Evolutionary conservation across 1,284 basidiomycete species (phyloP).

Genomic region (Naganishia cerealis): DNA sequence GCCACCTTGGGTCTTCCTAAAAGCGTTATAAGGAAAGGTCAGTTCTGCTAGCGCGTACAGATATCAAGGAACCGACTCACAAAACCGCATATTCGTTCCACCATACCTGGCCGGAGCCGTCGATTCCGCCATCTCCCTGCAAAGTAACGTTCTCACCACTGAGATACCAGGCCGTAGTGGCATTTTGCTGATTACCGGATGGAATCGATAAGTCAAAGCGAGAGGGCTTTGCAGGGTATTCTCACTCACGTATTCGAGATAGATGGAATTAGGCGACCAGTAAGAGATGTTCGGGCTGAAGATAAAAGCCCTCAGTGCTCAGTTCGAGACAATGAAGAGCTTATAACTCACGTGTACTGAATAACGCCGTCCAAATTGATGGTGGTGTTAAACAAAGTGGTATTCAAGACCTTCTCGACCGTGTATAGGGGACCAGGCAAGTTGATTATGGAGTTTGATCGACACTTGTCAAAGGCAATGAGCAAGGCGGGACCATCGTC

Average conservation of each 20-base stretch:
- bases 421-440: slow-evolving; percentile 43
- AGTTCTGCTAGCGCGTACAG: slow-evolving; percentile 35
- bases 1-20: slow-evolving; percentile 15
- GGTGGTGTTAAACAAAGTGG: slow-evolving; percentile 54
- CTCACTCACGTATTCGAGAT: slow-evolving; percentile 58
- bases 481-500: slow-evolving; percentile 41
- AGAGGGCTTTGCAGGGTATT: background rate
- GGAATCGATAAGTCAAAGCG: background rate
- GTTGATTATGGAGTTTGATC: slow-evolving; percentile 38
- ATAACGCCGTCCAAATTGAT: slow-evolving; percentile 54
- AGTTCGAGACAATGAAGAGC: background rate
- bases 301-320: slow-evolving; percentile 49
- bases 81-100: slow-evolving; percentile 39
- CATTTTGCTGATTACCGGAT: slow-evolving; percentile 36
- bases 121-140: slow-evolving; percentile 51
- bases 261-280: slow-evolving; percentile 54
- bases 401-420: slow-evolving; percentile 56
- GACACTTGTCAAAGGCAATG: slow-evolving; percentile 41
- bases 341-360: slow-evolving; percentile 37
- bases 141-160: slow-evolving; percentile 63
- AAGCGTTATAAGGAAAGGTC: background rate
- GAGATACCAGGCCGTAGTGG: slow-evolving; percentile 64
- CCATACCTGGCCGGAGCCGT: slow-evolving; percentile 56
- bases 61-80: background rate
- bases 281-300: slow-evolving; percentile 56